Conservation (phyloP, 208 protist species). For the Strigomonas galati region DNA sequence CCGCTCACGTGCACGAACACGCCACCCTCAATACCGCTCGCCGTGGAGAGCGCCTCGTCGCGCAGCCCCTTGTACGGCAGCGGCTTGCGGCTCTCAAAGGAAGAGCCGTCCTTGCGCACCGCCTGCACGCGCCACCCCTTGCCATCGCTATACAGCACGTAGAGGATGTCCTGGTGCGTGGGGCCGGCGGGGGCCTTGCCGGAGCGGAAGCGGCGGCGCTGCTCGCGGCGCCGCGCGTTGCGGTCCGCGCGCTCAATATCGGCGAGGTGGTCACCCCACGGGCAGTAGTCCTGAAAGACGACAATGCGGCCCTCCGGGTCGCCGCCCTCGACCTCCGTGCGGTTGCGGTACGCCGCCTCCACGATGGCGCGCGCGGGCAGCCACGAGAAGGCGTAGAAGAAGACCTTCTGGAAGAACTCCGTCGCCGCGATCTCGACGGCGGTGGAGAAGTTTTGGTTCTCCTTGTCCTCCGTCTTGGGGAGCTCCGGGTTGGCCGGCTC, state of each 20-base stretch:
- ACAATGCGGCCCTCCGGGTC: slow-evolving; percentile 79
- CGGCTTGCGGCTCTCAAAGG: slow-evolving; percentile 83
- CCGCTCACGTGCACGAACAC: slow-evolving; percentile 95
- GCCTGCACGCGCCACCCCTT: slow-evolving; percentile 91
- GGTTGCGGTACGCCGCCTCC: slow-evolving; percentile 52
- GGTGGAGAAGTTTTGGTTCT: slow-evolving; percentile 76
- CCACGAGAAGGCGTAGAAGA: slow-evolving; percentile 85
- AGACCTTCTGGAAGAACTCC: slow-evolving; percentile 86
- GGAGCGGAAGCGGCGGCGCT: no score
- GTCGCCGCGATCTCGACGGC: slow-evolving; percentile 82
- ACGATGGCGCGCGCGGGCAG: slow-evolving; percentile 90
- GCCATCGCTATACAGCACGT: slow-evolving; percentile 88
- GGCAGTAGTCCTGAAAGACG: slow-evolving; percentile 75
- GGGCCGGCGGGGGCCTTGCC: background rate
- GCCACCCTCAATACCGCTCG: slow-evolving; percentile 83
- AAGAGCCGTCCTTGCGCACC: slow-evolving; percentile 58
- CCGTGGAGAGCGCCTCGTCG: slow-evolving; percentile 83
- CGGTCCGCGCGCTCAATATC: slow-evolving; percentile 76
- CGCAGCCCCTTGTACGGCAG: slow-evolving; percentile 93
- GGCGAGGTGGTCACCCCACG: slow-evolving; percentile 94
- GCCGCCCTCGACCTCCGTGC: slow-evolving; percentile 36
- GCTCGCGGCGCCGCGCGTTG: slow-evolving; percentile 21
- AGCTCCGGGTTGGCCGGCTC: slow-evolving; percentile 26
- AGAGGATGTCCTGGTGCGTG: slow-evolving; percentile 43
- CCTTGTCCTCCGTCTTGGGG: background rate